phyloP scores from a whole-genome alignment of 2,329 filamentous ascomycete genomes.

The Penicillium sp. region DNA sequence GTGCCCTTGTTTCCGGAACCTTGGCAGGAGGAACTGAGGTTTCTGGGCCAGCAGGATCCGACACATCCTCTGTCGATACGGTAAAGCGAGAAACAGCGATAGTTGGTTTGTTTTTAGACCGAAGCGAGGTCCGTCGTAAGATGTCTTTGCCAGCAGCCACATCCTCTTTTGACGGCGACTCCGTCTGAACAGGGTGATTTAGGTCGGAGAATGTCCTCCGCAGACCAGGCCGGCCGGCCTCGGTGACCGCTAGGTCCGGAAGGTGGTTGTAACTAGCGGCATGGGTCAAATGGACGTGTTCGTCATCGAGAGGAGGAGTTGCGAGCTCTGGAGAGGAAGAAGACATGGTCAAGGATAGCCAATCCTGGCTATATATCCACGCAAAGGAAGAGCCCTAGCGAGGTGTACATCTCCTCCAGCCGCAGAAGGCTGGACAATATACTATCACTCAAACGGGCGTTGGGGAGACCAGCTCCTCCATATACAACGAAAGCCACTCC shows the following conservation, averaged over 20 bases:
- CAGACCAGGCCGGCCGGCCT: too few species aligned
- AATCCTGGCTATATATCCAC: too few species aligned
- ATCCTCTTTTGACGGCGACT: slow-evolving; percentile 33
- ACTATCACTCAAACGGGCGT: too few species aligned
- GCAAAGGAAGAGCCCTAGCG: slow-evolving; percentile 12
- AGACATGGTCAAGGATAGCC: slow-evolving; percentile 29
- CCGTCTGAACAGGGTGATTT: slow-evolving; percentile 39
- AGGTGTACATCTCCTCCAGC: too few species aligned
- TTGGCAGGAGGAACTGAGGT: too few species aligned
- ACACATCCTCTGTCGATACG: slow-evolving; percentile 29
- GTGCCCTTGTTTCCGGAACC: slow-evolving; percentile 24
- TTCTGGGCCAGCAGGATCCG: too few species aligned
- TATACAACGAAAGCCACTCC: too few species aligned
- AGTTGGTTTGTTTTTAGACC: slow-evolving; percentile 29
- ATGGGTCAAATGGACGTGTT: too few species aligned
- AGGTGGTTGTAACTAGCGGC: slow-evolving; percentile 53
- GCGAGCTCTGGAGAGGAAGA: slow-evolving; percentile 32
- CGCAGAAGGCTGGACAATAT: too few species aligned
- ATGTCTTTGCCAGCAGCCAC: slow-evolving; percentile 36
- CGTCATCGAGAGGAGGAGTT: too few species aligned
- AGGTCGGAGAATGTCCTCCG: too few species aligned
- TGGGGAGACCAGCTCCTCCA: slow-evolving; percentile 38
- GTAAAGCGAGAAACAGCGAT: too few species aligned
- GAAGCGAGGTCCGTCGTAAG: slow-evolving; percentile 35
- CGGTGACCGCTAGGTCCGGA: slow-evolving; percentile 34